Base-by-base conservation (phyloP, 1,284 basidiomycete genomes). In the Trichosporon sp. region DNA sequence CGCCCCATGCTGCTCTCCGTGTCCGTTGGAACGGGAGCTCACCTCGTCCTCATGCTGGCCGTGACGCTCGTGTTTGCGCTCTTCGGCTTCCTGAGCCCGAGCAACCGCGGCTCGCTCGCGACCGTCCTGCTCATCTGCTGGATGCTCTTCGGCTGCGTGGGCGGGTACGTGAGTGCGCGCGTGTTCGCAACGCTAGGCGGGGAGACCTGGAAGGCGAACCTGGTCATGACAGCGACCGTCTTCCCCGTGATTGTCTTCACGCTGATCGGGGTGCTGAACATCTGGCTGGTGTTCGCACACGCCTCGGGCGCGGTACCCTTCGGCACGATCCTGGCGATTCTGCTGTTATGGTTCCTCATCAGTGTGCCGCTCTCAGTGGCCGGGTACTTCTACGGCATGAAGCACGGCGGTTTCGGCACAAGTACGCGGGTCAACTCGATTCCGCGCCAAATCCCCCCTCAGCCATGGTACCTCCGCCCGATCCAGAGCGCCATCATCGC, bases 231-330 rank as follows among this genome's bases (percentile, higher is more conserved):
- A 2, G 92, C 95, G 10, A 89, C 91, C 3, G 81, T 92, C 31
- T 85, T 98, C 70, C 95, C 95, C 69, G 92, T 89, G 14, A 76
- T 90, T 65, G 86, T 95, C 52, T 95, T 95, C 76, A 82, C 85
- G 23, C 76, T 92, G 60, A 88, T 95, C 54, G 93, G 94, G 81
- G 74, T 94, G 29, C 85, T 97, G 67, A 90, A 96, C 76, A 83
- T 95, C 60, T 89, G 93, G 84, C 86, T 99, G 31, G 82, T 98
- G 66, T 83, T 86, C 3, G 89, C 91, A 14, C 88, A 88, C 4
- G 94, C 94, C 0, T 95, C 95, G 3, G 95, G 95, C 19, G 95
- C 95, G 8, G 92, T 99, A 37, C 95, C 95, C 2, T 96, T 98
- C 76, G 92, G 89, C 40, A 95, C 95, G 0, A 89, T 98, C 84